Conservation (phyloP, 352 stramenopile species). For the Vaucheria bursata region DNA sequence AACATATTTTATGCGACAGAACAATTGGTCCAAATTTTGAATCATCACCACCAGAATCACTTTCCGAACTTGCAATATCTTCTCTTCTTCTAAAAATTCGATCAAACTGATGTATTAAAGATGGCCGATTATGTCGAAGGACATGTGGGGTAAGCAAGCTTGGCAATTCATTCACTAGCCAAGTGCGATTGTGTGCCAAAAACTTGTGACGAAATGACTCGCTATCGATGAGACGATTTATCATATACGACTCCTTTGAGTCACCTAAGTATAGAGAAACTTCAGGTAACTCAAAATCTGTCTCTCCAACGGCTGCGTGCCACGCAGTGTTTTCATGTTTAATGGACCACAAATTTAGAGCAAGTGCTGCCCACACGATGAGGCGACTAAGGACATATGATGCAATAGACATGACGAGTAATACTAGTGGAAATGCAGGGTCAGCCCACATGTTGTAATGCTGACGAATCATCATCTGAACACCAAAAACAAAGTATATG, state of each 20-base stretch:
- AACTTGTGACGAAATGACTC: conserved; percentile 96
- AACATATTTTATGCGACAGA: conserved; percentile 73
- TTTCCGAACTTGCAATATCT: conserved; percentile 81
- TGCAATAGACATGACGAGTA: conserved; percentile 60
- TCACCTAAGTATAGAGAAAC: conserved; percentile 81
- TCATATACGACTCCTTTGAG: conserved; percentile 84
- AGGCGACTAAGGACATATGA: conserved; percentile 48
- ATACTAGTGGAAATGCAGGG: conserved; percentile 70
- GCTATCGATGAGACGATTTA: conserved; percentile 90
- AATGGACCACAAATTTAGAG: conserved; percentile 85
- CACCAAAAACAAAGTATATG: conserved; percentile 82
- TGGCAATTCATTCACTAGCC: conserved; percentile 87
- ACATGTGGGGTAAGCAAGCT: conserved; percentile 86
- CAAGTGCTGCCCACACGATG: conserved; percentile 68
- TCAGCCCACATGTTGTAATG: conserved; percentile 93
- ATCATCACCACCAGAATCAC: conserved; percentile 58
- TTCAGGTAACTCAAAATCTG: conserved; percentile 61
- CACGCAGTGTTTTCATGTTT: conserved; percentile 90
- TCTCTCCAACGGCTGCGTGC: conserved; percentile 73
- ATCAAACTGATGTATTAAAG: conserved; percentile 87
- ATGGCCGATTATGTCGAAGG: conserved; percentile 73
- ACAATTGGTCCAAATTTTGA: conserved; percentile 76
- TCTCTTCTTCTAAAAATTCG: conserved; percentile 87
- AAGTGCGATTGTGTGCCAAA: conserved; percentile 91
- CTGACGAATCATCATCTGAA: conserved; percentile 87